Evolutionary conservation across 2,329 filamentous ascomycete species (phyloP).

Genomic region (Xylaria sp.): DNA sequence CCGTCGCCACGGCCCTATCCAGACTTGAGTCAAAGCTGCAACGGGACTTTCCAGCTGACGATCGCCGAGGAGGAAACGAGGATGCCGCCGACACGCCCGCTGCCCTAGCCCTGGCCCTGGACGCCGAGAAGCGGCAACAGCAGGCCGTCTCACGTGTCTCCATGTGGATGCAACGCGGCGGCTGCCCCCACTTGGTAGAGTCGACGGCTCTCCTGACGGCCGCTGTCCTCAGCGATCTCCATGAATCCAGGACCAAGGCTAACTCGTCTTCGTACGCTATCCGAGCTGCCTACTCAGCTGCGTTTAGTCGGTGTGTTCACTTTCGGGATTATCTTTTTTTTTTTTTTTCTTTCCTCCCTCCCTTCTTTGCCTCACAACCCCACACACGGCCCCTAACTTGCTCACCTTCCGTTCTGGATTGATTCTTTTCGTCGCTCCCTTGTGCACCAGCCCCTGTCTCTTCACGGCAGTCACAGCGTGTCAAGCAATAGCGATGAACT

Average conservation of each 20-base stretch:
- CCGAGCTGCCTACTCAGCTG: conserved; percentile 73
- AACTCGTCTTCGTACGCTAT: conserved; percentile 62
- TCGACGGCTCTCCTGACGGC: conserved; percentile 76
- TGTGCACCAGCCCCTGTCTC: background rate
- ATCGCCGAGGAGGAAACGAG: conserved; percentile 22
- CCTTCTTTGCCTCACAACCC: background rate
- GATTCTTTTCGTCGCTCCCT: background rate
- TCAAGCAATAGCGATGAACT: background rate
- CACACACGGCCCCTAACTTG: background rate
- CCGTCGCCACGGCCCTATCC: conserved; percentile 17
- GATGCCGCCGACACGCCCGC: conserved; percentile 9
- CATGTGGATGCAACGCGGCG: conserved; percentile 74
- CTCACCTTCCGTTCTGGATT: background rate
- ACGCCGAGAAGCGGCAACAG: conserved; percentile 41
- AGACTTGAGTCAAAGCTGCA: background rate
- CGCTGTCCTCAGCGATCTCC: conserved; percentile 69
- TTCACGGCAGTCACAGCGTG: background rate
- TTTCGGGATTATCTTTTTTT: background rate
- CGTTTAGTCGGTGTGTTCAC: conserved; percentile 71
- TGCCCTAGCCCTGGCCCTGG: conserved; percentile 6
- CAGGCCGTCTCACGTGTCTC: conserved; percentile 64
- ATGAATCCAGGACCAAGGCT: conserved; percentile 38
- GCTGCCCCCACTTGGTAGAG: conserved; percentile 80
- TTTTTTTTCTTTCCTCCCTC: background rate
- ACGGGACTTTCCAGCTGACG: conserved; percentile 16